Evolutionary conservation across 2,329 filamentous ascomycete genomes (phyloP), one percentile per base, ranked within the genome.

Genomic region (Penicillium hordei): DNA sequence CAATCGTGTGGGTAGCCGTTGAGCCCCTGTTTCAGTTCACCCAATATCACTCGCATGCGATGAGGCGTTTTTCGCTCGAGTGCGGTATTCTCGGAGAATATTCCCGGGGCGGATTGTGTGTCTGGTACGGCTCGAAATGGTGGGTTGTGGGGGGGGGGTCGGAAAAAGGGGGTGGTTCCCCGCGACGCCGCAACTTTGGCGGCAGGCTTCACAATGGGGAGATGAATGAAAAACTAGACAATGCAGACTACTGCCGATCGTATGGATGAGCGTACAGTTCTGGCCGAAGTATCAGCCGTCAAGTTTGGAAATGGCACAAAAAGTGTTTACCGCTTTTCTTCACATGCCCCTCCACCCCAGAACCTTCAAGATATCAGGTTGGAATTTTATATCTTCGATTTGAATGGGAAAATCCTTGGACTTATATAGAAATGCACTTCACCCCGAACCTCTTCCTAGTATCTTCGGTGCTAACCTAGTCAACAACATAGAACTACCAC

Each of bases 241-340:
- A 36, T 27, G 23, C 38, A 34, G 40, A 55, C 21, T 38, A 52
- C 19, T 19, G 61, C 29, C 15, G 25, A 15, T 40, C 36, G 38
- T 34, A 40, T 50, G 19, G 52, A 44, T 39, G 45, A 40, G 34
- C n/a, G 33, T 33, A 53, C 49, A 42, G 33, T 53, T 27, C n/a
- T 53, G 42, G 12, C 51, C 33, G 38, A 61, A 45, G 56, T 61
- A 58, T 57, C 58, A 63, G 54, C 53, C 10, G 57, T 60, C 21
- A 52, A 62, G 48, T 56, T 63, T 56, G 59, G 29, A 25, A 21
- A 61, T 57, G 62, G 65, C 62, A 66, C 45, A 60, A 66, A 64
- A 58, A 50, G 57, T 29, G 39, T 52, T 52, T 52, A 52, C 50
- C 50, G 50, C 50, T 52, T 52, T 52, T 52, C 49, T 31, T 19